Evolutionary conservation across 768 basidiomycete species (phyloP).

Genomic region (Galerina marginata): DNA sequence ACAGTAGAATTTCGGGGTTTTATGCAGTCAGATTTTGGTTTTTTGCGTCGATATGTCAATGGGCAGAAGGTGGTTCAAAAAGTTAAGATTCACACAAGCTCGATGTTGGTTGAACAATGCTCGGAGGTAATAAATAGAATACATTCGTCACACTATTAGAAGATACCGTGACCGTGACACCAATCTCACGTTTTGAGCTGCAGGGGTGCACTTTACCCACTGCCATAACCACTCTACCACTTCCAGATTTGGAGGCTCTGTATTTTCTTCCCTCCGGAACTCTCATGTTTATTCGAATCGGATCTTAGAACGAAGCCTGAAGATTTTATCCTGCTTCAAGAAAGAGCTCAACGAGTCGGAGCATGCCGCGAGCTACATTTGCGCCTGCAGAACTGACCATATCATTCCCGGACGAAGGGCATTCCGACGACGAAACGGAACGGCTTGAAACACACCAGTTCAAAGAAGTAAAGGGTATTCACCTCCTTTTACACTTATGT

Average conservation of each 20-base stretch:
- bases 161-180: too few species aligned
- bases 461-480: constrained; percentile 3
- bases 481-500: background rate
- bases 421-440: constrained; percentile 9
- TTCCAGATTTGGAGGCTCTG: background rate
- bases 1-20: background rate
- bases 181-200: too few species aligned
- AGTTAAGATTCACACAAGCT: too few species aligned
- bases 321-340: too few species aligned
- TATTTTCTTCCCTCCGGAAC: background rate
- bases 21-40: background rate
- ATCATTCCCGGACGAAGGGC: constrained; percentile 6
- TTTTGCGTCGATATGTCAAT: background rate
- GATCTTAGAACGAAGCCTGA: too few species aligned
- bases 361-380: constrained; percentile 10
- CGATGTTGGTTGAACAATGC: background rate
- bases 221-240: background rate
- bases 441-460: background rate
- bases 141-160: too few species aligned
- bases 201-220: background rate
- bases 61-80: too few species aligned
- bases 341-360: background rate
- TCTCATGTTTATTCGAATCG: background rate
- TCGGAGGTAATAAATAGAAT: background rate
- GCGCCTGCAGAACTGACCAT: constrained; percentile 13